phyloP scores from a whole-genome alignment of 208 protist species.

The Leishmania martiniquensis region DNA sequence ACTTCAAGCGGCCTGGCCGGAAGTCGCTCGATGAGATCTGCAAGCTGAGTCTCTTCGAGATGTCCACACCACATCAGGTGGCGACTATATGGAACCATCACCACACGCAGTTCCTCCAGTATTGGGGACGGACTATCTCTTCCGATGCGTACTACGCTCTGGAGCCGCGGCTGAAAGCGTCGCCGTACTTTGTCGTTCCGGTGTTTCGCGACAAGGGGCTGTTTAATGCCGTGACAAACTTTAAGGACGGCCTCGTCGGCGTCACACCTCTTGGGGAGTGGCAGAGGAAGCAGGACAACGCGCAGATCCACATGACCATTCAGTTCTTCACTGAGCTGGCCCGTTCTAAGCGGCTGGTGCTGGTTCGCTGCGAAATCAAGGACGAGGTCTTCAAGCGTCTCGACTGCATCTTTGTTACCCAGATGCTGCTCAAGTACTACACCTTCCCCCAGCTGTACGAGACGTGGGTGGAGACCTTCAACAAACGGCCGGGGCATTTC shows the following conservation, averaged over 20 bases:
- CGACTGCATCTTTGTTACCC: slow-evolving; percentile 90
- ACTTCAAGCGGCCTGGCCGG: slow-evolving; percentile 80
- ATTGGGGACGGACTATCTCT: slow-evolving; percentile 88
- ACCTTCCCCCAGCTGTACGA: slow-evolving; percentile 83
- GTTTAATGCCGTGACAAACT: slow-evolving; percentile 94
- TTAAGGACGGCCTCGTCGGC: slow-evolving; percentile 84
- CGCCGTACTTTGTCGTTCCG: slow-evolving; percentile 92
- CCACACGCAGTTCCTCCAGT: slow-evolving; percentile 90
- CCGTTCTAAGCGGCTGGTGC: slow-evolving; percentile 81
- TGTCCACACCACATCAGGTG: slow-evolving; percentile 70
- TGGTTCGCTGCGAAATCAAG: slow-evolving; percentile 93
- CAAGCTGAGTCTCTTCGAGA: slow-evolving; percentile 83
- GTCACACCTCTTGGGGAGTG: slow-evolving; percentile 89
- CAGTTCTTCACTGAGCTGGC: slow-evolving; percentile 94
- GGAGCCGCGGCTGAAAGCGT: slow-evolving; percentile 75
- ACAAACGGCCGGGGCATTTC: slow-evolving; percentile 83
- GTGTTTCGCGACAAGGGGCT: slow-evolving; percentile 91
- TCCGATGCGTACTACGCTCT: slow-evolving; percentile 83
- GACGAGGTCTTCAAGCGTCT: slow-evolving; percentile 88
- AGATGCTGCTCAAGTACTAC: slow-evolving; percentile 94
- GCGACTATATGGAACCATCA: slow-evolving; percentile 88
- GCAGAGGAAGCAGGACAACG: slow-evolving; percentile 88
- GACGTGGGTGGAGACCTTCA: slow-evolving; percentile 91
- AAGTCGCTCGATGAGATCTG: slow-evolving; percentile 90
- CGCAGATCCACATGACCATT: slow-evolving; percentile 91